Conservation (phyloP, 1,284 basidiomycete species). For the Takashimella tepidaria region DNA sequence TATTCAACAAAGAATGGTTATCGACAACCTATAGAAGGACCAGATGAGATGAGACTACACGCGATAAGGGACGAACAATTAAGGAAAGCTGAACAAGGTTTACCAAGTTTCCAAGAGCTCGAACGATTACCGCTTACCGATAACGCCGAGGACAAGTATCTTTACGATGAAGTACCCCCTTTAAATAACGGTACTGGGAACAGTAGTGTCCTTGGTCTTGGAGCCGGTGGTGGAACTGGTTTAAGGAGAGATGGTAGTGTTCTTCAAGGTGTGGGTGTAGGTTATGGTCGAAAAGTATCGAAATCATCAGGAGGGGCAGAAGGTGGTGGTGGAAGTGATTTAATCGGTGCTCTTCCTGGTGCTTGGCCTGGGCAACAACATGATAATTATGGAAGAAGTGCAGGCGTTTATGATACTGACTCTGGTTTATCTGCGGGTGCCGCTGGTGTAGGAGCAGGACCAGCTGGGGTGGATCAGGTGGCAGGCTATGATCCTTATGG, state of each 20-base stretch:
- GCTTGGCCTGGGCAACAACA: not conserved
- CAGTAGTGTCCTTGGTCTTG: not conserved
- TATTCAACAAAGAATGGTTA: constrained; percentile 1
- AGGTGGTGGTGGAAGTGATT: not conserved
- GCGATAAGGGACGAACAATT: constrained; percentile 36
- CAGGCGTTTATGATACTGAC: not conserved
- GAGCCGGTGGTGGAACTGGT: not conserved
- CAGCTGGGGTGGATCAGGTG: not conserved
- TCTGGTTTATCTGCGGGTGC: not conserved
- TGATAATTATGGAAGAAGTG: not conserved
- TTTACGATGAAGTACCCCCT: constrained; percentile 24
- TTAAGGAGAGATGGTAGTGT: constrained; percentile 28
- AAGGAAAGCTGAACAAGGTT: constrained; percentile 37
- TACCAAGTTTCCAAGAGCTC: constrained; percentile 35
- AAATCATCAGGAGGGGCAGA: not conserved
- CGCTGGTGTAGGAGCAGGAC: not conserved
- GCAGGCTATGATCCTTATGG: not conserved
- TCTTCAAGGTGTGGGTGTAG: constrained; percentile 38
- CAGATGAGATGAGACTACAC: constrained; percentile 30
- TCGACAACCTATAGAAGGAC: constrained; percentile 9
- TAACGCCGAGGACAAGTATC: constrained; percentile 36
- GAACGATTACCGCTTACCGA: constrained; percentile 33
- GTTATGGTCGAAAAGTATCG: constrained; percentile 14
- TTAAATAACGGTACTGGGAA: constrained; percentile 11
- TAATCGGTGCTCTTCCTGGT: not conserved